phyloP scores from a whole-genome alignment of 1,139 yeast genomes.

The Pneumocystis jirovecii region DNA sequence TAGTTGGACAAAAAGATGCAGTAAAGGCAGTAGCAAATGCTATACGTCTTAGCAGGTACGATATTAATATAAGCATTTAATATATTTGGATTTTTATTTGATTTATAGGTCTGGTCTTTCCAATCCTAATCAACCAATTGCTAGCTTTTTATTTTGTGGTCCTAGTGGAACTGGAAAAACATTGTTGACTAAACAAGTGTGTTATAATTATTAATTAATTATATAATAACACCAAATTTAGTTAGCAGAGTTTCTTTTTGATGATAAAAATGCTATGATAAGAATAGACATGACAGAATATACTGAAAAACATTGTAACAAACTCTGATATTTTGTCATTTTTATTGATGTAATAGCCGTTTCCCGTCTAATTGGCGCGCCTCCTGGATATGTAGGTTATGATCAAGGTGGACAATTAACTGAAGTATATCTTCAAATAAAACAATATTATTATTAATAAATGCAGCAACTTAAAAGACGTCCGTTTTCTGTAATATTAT shows the following conservation, averaged over 20 bases:
- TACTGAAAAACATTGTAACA: conserved; percentile 57
- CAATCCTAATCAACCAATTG: conserved; percentile 79
- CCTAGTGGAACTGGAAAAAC: conserved; percentile 97
- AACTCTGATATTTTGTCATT: not conserved
- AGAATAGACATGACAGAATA: conserved; percentile 96
- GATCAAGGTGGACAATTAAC: conserved; percentile 96
- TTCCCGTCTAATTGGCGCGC: conserved; percentile 87
- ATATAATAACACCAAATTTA: conserved; percentile 36
- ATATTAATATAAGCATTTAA: not conserved
- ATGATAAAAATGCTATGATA: conserved; percentile 91
- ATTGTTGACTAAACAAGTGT: conserved; percentile 46
- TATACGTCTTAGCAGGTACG: conserved; percentile 40
- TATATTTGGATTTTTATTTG: not conserved
- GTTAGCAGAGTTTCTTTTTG: conserved; percentile 85
- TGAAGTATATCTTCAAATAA: conserved; percentile 20
- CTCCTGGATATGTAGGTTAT: conserved; percentile 96
- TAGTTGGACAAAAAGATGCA: conserved; percentile 93
- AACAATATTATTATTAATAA: not conserved
- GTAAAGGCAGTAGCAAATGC: conserved; percentile 94
- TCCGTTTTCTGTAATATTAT: conserved; percentile 86
- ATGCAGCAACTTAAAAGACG: conserved; percentile 60
- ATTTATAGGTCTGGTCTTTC: conserved; percentile 75
- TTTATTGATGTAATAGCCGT: conserved; percentile 34
- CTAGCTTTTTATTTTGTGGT: conserved; percentile 88
- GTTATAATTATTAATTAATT: not conserved